Evolutionary conservation across 345 rosid genomes (phyloP).

Genomic region (Populus nigra): DNA sequence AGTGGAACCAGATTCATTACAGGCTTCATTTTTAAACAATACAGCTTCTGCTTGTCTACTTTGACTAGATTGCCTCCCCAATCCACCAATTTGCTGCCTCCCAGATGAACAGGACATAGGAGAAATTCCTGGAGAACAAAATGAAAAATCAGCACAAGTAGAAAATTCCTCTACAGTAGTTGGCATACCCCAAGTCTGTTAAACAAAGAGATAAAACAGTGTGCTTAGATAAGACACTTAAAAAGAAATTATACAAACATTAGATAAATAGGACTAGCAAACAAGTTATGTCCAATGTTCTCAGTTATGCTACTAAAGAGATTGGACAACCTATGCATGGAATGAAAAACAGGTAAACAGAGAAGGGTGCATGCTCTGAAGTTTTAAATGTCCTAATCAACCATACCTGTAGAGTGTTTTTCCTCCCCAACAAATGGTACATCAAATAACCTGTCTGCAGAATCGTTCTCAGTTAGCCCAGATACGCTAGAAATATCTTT

Average conservation of each 20-base stretch:
- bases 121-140: conserved; percentile 44
- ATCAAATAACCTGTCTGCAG: conserved; percentile 59
- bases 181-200: not conserved
- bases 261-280: not conserved
- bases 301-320: not conserved
- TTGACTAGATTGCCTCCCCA: conserved; percentile 47
- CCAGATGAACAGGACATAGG: conserved; percentile 35
- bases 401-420: conserved; percentile 64
- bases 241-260: not conserved
- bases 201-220: not conserved
- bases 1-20: conserved; percentile 42
- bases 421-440: conserved; percentile 78
- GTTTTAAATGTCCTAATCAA: not conserved
- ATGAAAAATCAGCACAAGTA: not conserved
- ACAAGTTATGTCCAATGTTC: not conserved
- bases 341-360: not conserved
- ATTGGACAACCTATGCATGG: not conserved
- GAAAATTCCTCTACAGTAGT: not conserved
- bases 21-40: conserved; percentile 41
- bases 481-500: conserved; percentile 47
- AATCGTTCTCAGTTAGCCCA: conserved; percentile 49
- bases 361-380: not conserved
- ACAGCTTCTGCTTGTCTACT: conserved; percentile 43
- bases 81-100: conserved; percentile 39
- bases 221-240: not conserved